These are phyloP conservation scores for Monosporascus sp. DNA, from an alignment of 2,329 filamentous ascomycete species.

Conservation along the genomic window DNA sequence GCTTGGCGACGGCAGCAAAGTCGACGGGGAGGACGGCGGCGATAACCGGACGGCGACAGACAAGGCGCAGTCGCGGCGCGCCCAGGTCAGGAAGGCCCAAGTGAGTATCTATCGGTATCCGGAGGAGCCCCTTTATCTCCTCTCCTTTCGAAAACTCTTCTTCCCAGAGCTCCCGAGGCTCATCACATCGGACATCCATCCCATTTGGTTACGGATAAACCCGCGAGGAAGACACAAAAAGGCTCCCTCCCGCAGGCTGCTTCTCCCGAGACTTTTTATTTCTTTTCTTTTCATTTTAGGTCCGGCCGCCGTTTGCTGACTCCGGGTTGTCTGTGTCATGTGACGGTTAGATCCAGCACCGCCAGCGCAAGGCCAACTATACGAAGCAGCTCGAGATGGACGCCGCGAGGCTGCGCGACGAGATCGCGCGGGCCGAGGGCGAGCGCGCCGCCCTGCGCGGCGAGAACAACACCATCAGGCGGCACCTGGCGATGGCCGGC, in stretches of 20 bases:
- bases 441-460: conserved; percentile 31
- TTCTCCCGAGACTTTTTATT: no score
- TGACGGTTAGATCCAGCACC: conserved; percentile 38
- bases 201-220: no score
- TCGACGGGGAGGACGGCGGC: background rate
- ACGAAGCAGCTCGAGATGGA: conserved; percentile 50
- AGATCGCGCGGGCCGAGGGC: conserved; percentile 37
- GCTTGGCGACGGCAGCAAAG: conserved; percentile 2
- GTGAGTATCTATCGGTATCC: no score
- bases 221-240: no score
- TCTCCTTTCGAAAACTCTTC: no score
- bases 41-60: conserved; percentile 18
- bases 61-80: conserved; percentile 42
- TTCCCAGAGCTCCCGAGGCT: no score
- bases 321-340: no score
- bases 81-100: conserved; percentile 49
- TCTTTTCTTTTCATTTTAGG: no score
- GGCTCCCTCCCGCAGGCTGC: no score
- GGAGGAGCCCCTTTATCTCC: no score
- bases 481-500: conserved; percentile 25
- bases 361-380: conserved; percentile 52
- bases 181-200: no score
- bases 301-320: no score
- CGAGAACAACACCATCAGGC: conserved; percentile 40
- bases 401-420: conserved; percentile 39